phyloP scores from a whole-genome alignment of 2,329 filamentous ascomycete genomes.

The Neofusicoccum cordaticola region DNA sequence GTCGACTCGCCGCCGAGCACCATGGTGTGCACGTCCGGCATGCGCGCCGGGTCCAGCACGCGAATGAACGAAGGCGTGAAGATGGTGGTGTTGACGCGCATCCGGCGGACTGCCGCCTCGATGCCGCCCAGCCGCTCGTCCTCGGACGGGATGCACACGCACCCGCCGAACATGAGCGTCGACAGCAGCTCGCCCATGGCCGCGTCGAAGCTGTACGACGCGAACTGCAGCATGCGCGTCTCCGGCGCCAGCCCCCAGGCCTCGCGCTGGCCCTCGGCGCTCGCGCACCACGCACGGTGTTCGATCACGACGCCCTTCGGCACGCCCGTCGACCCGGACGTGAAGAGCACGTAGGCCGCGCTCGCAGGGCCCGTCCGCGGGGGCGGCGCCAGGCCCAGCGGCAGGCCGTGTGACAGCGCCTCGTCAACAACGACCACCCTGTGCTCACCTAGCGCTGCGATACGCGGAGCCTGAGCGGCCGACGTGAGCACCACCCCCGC shows the following conservation, averaged over 20 bases:
- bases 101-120: constrained; percentile 37
- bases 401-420: constrained; percentile 46
- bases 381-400: constrained; percentile 50
- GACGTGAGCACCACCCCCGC: constrained; percentile 32
- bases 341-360: constrained; percentile 33
- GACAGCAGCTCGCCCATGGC: constrained; percentile 35
- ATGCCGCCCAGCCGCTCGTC: constrained; percentile 51
- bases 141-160: constrained; percentile 35
- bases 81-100: constrained; percentile 42
- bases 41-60: constrained; percentile 37
- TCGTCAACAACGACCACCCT: constrained; percentile 47
- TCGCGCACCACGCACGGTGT: not conserved
- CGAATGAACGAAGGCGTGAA: constrained; percentile 44
- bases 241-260: not conserved
- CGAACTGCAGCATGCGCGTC: constrained; percentile 34
- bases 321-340: constrained; percentile 34
- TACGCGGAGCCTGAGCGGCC: constrained; percentile 45
- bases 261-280: not conserved
- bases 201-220: constrained; percentile 29
- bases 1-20: constrained; percentile 34
- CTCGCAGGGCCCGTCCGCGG: not conserved
- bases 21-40: constrained; percentile 43
- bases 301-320: constrained; percentile 27
- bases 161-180: constrained; percentile 33
- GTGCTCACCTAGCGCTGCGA: constrained; percentile 43